phyloP scores from a whole-genome alignment of 441 rosid genomes.

The Theobroma grandiflorum region DNA sequence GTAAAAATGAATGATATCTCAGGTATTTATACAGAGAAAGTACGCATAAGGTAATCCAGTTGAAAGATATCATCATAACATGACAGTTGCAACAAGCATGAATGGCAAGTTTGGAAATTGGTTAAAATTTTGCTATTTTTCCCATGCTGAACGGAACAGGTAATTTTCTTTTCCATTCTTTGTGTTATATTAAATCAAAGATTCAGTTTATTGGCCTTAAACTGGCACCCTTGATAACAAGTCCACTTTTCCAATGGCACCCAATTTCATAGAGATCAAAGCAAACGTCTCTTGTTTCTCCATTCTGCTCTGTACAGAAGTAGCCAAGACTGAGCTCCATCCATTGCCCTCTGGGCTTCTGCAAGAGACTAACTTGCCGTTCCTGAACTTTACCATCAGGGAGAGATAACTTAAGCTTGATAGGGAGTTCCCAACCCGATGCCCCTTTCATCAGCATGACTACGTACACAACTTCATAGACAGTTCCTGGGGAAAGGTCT shows the following conservation, averaged over 20 bases:
- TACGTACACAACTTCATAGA: conserved; percentile 28
- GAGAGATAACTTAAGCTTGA: conserved; percentile 22
- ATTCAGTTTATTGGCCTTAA: background rate
- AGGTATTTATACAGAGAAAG: background rate
- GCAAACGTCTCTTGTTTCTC: conserved; percentile 27
- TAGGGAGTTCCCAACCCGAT: conserved; percentile 38
- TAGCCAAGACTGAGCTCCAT: conserved; percentile 33
- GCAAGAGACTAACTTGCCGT: conserved; percentile 28
- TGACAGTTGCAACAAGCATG: background rate
- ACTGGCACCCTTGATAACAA: background rate
- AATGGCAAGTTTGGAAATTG: background rate
- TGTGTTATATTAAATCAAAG: too few relatives aligned
- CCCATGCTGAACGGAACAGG: too few relatives aligned
- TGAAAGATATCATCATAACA: background rate
- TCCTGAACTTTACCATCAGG: conserved; percentile 27
- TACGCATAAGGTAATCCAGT: background rate
- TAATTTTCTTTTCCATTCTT: too few relatives aligned
- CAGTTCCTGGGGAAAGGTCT: conserved; percentile 26
- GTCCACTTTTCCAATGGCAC: background rate
- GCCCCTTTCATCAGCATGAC: conserved; percentile 33
- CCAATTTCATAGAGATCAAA: conserved; percentile 25
- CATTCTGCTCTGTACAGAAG: conserved; percentile 14
- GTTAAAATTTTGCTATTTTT: too few relatives aligned
- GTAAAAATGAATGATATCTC: background rate
- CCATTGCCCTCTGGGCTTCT: conserved; percentile 34